Percentiles rank a stretch among this genome's conserved stretches.
Conservation (phyloP, 2,329 filamentous ascomycete species). For the Sordariomycetes sp. region DNA sequence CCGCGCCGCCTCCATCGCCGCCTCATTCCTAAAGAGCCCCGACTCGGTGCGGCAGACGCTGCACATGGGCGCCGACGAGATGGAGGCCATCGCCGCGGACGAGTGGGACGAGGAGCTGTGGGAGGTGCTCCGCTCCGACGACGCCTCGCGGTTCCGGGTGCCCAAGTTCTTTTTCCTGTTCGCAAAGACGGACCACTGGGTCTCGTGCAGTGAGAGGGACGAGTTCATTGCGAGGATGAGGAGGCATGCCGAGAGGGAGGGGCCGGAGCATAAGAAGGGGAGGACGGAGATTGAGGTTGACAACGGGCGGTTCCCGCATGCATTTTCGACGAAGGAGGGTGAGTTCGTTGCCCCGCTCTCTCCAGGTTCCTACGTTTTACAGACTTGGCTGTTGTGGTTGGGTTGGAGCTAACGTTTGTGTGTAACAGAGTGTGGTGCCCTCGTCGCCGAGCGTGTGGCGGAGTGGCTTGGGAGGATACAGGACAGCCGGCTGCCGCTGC, state of each 20-base stretch:
- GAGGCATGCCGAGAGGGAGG: conserved; percentile 15
- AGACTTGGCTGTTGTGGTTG: background rate
- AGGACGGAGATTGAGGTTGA: conserved; percentile 38
- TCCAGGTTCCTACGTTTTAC: background rate
- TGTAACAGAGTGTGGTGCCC: background rate
- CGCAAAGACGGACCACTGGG: conserved; percentile 48
- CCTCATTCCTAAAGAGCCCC: conserved; percentile 37
- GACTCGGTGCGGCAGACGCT: conserved; percentile 48
- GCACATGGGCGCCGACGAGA: conserved; percentile 45
- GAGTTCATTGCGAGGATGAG: conserved; percentile 34
- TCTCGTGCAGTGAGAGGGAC: conserved; percentile 40
- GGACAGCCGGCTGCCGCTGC: background rate
- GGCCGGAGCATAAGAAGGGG: conserved; percentile 13
- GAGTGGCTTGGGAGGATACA: conserved; percentile 2
- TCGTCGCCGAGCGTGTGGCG: background rate
- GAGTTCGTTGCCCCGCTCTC: conserved; percentile 9
- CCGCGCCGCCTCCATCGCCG: conserved; percentile 34
- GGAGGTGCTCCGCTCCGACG: conserved; percentile 20
- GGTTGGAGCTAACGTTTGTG: background rate
- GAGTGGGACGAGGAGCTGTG: conserved; percentile 46
- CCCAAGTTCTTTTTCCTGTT: conserved; percentile 47
- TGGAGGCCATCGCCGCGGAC: conserved; percentile 44
- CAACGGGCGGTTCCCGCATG: conserved; percentile 41
- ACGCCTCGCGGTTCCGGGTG: conserved; percentile 4
- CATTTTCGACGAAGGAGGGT: conserved; percentile 37